phyloP scores from a whole-genome alignment of 2,329 filamentous ascomycete genomes.

The Verticillium longisporum region DNA sequence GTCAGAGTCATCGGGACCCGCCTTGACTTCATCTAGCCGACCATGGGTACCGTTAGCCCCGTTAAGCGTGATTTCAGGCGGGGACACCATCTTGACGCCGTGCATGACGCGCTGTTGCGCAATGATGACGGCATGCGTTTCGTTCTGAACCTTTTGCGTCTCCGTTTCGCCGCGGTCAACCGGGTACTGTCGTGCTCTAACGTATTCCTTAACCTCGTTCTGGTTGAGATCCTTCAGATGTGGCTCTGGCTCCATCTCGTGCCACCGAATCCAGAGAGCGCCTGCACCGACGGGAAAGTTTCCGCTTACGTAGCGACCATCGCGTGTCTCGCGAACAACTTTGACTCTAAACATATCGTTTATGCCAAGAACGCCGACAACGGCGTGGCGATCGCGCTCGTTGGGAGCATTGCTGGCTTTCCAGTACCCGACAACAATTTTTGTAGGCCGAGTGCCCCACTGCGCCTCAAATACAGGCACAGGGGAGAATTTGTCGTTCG shows the following conservation, averaged over 20 bases:
- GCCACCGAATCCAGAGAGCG: constrained; percentile 55
- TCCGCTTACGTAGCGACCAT: constrained; percentile 49
- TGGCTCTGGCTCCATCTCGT: constrained; percentile 52
- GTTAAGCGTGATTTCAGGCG: constrained; percentile 3
- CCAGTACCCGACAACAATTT: constrained; percentile 55
- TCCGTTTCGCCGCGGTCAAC: constrained; percentile 45
- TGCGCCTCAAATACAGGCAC: constrained; percentile 30
- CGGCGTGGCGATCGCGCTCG: constrained; percentile 49
- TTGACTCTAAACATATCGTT: constrained; percentile 62
- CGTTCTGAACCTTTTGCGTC: constrained; percentile 41
- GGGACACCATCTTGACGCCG: constrained; percentile 15
- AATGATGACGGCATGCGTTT: constrained; percentile 42
- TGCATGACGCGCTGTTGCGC: constrained; percentile 37
- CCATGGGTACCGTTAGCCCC: neutral
- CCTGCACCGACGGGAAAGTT: constrained; percentile 56
- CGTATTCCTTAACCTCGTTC: constrained; percentile 57
- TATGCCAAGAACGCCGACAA: constrained; percentile 54
- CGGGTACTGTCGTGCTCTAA: constrained; percentile 52
- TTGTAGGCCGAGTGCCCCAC: constrained; percentile 46
- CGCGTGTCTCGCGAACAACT: constrained; percentile 51
- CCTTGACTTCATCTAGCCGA: neutral
- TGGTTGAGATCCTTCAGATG: constrained; percentile 45
- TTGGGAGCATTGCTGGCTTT: constrained; percentile 41
- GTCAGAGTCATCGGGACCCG: neutral
- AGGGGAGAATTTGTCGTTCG: neutral